phyloP scores from a whole-genome alignment of 208 protist genomes.

The Leishmania arabica region DNA sequence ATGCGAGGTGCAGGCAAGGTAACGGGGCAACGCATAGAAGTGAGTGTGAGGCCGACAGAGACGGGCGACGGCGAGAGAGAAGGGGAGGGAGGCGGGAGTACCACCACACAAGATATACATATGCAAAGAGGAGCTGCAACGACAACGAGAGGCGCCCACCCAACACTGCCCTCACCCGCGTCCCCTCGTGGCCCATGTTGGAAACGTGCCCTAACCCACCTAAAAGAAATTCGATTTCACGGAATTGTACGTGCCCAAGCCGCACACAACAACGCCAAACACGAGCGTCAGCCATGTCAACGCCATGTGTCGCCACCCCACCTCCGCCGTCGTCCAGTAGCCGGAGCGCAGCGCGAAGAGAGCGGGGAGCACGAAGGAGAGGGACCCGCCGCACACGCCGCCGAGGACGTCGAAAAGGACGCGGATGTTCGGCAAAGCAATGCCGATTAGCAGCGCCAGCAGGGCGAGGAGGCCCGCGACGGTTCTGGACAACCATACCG shows the following conservation, averaged over 20 bases:
- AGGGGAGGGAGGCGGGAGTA: background rate
- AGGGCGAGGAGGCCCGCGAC: constrained; percentile 56
- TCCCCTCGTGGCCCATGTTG: background rate
- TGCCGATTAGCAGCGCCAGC: constrained; percentile 60
- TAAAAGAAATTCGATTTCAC: constrained; percentile 52
- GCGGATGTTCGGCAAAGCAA: constrained; percentile 75
- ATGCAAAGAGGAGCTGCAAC: background rate
- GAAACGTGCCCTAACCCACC: background rate
- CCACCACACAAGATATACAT: background rate
- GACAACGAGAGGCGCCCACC: background rate
- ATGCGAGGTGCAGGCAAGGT: background rate
- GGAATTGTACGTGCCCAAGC: constrained; percentile 54
- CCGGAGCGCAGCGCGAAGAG: constrained; percentile 67
- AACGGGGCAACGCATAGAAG: background rate
- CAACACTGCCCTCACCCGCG: background rate
- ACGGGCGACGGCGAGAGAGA: background rate
- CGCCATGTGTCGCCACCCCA: constrained; percentile 41
- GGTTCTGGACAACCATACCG: constrained; percentile 40
- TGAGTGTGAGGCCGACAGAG: background rate
- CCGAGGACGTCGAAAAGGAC: constrained; percentile 81
- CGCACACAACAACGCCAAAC: constrained; percentile 52
- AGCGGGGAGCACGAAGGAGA: constrained; percentile 79
- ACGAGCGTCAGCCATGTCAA: constrained; percentile 48
- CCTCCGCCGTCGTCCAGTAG: constrained; percentile 39
- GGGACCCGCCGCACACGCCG: constrained; percentile 65